A percentile compares a stretch with the other conserved stretches of the same genome.
These are phyloP conservation scores for Russula emetica DNA, from an alignment of 768 basidiomycete species.

Conservation along the genomic window DNA sequence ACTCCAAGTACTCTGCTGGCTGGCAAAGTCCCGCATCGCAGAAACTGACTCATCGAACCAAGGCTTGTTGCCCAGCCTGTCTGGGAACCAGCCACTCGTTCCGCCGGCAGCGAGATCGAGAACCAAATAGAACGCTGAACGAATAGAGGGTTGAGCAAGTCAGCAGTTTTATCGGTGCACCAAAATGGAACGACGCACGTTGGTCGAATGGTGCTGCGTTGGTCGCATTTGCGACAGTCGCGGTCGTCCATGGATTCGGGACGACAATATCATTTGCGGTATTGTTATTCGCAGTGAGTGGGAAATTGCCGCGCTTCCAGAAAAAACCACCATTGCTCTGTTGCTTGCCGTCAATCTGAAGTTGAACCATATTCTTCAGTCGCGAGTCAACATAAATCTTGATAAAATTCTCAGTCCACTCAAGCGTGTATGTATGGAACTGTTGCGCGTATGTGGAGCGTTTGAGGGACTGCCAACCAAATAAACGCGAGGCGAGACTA, in stretches of 20 bases:
- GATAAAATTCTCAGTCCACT: slow-evolving; percentile 57
- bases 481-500: slow-evolving; percentile 40
- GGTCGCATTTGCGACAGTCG: slow-evolving; percentile 34
- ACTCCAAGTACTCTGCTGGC: slow-evolving; percentile 60
- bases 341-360: slow-evolving; percentile 39
- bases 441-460: slow-evolving; percentile 44
- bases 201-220: slow-evolving; percentile 57
- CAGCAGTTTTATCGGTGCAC: slow-evolving; percentile 7
- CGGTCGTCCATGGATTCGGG: slow-evolving; percentile 47
- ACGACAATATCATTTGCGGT: slow-evolving; percentile 40
- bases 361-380: slow-evolving; percentile 49
- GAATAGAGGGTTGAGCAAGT: slow-evolving; percentile 15
- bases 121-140: slow-evolving; percentile 71
- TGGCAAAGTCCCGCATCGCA: slow-evolving; percentile 72
- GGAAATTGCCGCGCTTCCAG: slow-evolving; percentile 51
- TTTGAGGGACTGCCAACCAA: slow-evolving; percentile 44
- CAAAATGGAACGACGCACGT: slow-evolving; percentile 32
- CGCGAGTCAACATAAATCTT: slow-evolving; percentile 51
- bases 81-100: slow-evolving; percentile 66
- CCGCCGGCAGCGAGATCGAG: slow-evolving; percentile 77
- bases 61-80: slow-evolving; percentile 55
- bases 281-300: slow-evolving; percentile 44
- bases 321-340: slow-evolving; percentile 43
- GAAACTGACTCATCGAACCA: slow-evolving; percentile 61
- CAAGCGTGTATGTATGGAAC: slow-evolving; percentile 54